Evolutionary conservation across 2,329 filamentous ascomycete genomes (phyloP), one percentile per base, ranked within the genome.

Genomic region (Aspergillus aculeatinus): DNA sequence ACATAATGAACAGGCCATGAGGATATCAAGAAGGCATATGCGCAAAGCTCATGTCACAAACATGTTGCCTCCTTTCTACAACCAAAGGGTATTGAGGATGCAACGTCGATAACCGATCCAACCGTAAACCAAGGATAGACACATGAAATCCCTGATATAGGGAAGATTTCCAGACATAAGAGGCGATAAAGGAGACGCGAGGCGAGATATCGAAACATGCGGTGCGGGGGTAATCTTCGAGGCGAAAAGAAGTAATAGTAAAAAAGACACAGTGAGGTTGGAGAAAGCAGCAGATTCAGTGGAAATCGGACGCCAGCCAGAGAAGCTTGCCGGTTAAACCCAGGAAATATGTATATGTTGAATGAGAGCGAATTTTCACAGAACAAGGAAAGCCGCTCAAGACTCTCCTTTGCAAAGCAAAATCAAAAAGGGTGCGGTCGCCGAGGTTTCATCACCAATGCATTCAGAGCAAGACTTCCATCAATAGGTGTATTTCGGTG

Each of bases 381-480:
- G n/a, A 55, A 58, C 55, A 33, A 53, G 62, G 59, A 52, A 65
- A 65, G 62, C 66, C 65, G 63, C 62, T 60, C 59, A 62, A 27
- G 39, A 44, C 16, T 16, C 9, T 44, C 39, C 39, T 44, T 2
- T 12, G 16, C 16, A 44, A 19, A 19, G 14, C 19, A 50, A 25
- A 42, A 47, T 48, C 12, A 35, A 16, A 35, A 35, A 47, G 11
- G 14, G 25, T 27, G 33, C 47, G 44, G 23, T 49, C 48, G 31
- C 21, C 29, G 49, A 47, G 44, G 19, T 50, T 47, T 57, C 53
- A 47, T 55, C 47, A 51, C 33, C 57, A 19, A 48, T 60, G 48
- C 29, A 58, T 39, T 60, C 48, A 25, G 53, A 25, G 14, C 31
- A 48, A 21, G n/a, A 16, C 57, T 21, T 48, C 47, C 39, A 44